phyloP scores from a whole-genome alignment of 768 basidiomycete genomes.

The Xanthoconium purpureum region DNA sequence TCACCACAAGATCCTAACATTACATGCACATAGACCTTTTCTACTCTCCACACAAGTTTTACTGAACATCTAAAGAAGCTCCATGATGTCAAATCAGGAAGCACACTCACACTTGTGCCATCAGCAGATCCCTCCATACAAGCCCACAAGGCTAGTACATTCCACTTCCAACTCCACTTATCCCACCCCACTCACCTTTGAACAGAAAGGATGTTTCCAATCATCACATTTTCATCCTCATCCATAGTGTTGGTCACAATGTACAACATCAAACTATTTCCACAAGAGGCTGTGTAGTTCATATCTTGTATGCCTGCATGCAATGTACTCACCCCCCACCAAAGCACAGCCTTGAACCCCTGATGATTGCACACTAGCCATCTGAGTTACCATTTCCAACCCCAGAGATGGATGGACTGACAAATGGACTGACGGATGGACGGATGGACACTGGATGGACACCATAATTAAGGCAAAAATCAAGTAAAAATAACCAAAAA shows the following conservation, averaged over 20 bases:
- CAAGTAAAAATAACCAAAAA: no score
- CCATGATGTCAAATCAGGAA: conserved; percentile 60
- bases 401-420: no score
- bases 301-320: background rate
- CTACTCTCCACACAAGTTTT: conserved; percentile 60
- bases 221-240: conserved; percentile 93
- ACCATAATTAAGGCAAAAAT: no score
- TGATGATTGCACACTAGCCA: conserved; percentile 67
- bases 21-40: conserved; percentile 63
- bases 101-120: conserved; percentile 37
- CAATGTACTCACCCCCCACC: background rate
- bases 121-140: conserved; percentile 40
- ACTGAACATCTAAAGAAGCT: conserved; percentile 77
- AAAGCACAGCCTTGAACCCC: conserved; percentile 60
- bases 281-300: conserved; percentile 81
- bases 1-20: background rate
- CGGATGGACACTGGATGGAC: no score
- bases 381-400: no score
- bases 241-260: conserved; percentile 77
- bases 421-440: no score
- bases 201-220: conserved; percentile 77
- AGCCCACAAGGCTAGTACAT: conserved; percentile 69
- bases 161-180: background rate
- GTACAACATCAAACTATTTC: conserved; percentile 81
- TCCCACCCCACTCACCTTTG: no score